Conservation (phyloP, 345 rosid genomes). For the Populus euphratica region DNA sequence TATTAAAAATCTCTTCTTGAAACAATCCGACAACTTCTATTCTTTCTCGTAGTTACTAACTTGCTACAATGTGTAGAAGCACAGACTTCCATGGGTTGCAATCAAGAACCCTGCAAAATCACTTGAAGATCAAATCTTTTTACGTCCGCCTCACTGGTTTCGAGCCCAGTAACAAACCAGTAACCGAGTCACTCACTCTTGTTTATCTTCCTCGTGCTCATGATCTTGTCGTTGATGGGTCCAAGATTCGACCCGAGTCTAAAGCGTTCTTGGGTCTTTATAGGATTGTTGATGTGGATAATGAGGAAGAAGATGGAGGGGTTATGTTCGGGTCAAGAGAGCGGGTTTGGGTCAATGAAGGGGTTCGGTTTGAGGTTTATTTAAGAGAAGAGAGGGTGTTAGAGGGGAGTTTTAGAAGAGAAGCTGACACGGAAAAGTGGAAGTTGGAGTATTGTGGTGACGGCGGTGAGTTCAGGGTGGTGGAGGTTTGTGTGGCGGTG, state of each 20-base stretch:
- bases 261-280: slow-evolving; percentile 65
- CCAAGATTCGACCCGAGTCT: slow-evolving; percentile 52
- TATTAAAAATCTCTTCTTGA: background rate
- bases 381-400: slow-evolving; percentile 54
- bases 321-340: slow-evolving; percentile 61
- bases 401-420: slow-evolving; percentile 54
- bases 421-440: slow-evolving; percentile 55
- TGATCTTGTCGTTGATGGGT: slow-evolving; percentile 56
- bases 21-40: background rate
- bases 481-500: slow-evolving; percentile 48
- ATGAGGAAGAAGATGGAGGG: slow-evolving; percentile 33
- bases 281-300: slow-evolving; percentile 35
- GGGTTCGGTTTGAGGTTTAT: slow-evolving; percentile 69
- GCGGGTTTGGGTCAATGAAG: slow-evolving; percentile 49
- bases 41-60: too few relatives aligned
- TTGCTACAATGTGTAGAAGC: slow-evolving; percentile 53
- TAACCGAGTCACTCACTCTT: slow-evolving; percentile 65
- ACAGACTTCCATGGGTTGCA: slow-evolving; percentile 36
- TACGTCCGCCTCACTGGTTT: slow-evolving; percentile 46
- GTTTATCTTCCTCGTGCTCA: slow-evolving; percentile 61
- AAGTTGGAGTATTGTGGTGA: slow-evolving; percentile 34
- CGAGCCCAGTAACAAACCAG: background rate
- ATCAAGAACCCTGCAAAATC: slow-evolving; percentile 5
- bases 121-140: slow-evolving; percentile 57
- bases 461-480: background rate